These are phyloP conservation scores for Tolypocladium endophyticum DNA, from an alignment of 2,329 filamentous ascomycete genomes.

Conservation along the genomic window DNA sequence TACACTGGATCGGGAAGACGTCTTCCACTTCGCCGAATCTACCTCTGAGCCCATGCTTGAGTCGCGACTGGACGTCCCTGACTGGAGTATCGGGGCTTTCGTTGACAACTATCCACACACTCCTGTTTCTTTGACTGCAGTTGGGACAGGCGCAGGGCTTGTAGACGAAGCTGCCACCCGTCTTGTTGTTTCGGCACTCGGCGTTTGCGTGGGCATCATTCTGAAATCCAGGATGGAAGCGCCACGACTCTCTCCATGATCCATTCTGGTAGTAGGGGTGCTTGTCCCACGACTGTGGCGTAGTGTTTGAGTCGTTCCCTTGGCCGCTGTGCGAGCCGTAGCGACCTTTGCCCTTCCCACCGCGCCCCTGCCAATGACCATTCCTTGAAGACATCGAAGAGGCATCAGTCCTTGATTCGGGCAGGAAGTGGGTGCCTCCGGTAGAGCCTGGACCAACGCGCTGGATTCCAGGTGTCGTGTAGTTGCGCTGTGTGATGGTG, in stretches of 20 bases:
- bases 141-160: constrained; percentile 16
- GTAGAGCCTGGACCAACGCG: neutral
- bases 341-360: neutral
- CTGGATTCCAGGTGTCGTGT: neutral
- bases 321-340: neutral
- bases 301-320: neutral
- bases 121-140: constrained; percentile 19
- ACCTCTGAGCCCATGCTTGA: constrained; percentile 16
- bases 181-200: constrained; percentile 13
- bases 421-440: neutral
- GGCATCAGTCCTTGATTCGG: neutral
- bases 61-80: constrained; percentile 14
- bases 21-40: constrained; percentile 20
- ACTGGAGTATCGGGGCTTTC: constrained; percentile 1
- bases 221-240: neutral
- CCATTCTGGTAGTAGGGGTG: neutral
- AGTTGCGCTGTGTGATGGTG: neutral
- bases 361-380: neutral
- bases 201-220: neutral
- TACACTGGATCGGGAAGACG: constrained; percentile 7
- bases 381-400: neutral
- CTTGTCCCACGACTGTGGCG: neutral
- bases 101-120: constrained; percentile 15
- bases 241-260: neutral
- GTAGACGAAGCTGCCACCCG: constrained; percentile 11